phyloP scores from a whole-genome alignment of 805 yeast genomes.

The Starmerella cellae region DNA sequence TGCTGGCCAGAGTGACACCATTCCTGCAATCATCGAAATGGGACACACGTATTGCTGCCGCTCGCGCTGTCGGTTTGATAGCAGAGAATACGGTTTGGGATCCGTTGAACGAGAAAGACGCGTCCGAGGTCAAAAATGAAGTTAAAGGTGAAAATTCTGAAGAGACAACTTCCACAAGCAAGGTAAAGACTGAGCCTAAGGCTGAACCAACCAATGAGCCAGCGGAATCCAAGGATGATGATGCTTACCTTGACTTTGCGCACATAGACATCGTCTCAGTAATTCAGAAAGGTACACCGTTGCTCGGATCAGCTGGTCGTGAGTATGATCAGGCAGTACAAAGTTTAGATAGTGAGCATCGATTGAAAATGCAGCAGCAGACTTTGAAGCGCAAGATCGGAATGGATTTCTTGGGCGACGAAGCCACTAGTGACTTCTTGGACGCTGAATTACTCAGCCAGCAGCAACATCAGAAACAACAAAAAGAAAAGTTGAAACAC shows the following conservation, averaged over 20 bases:
- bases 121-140: not conserved
- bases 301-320: constrained; percentile 52
- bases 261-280: constrained; percentile 29
- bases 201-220: not conserved
- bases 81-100: constrained; percentile 77
- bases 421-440: constrained; percentile 24
- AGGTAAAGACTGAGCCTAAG: not conserved
- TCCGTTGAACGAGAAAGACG: constrained; percentile 40
- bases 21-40: constrained; percentile 69
- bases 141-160: not conserved
- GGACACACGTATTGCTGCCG: constrained; percentile 95
- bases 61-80: constrained; percentile 87
- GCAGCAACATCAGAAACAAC: constrained; percentile 18
- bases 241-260: constrained; percentile 21
- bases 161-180: not conserved
- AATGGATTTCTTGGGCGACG: constrained; percentile 31
- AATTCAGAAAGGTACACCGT: constrained; percentile 32
- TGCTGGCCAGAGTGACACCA: constrained; percentile 83
- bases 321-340: constrained; percentile 31
- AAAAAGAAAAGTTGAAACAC: too few relatives aligned
- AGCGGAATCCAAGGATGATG: constrained; percentile 22
- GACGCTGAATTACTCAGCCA: constrained; percentile 24
- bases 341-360: constrained; percentile 34
- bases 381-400: constrained; percentile 35
- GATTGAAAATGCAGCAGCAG: constrained; percentile 39